Conservation (phyloP, 108 stramenopile genomes). For the Nitzschia palea region DNA sequence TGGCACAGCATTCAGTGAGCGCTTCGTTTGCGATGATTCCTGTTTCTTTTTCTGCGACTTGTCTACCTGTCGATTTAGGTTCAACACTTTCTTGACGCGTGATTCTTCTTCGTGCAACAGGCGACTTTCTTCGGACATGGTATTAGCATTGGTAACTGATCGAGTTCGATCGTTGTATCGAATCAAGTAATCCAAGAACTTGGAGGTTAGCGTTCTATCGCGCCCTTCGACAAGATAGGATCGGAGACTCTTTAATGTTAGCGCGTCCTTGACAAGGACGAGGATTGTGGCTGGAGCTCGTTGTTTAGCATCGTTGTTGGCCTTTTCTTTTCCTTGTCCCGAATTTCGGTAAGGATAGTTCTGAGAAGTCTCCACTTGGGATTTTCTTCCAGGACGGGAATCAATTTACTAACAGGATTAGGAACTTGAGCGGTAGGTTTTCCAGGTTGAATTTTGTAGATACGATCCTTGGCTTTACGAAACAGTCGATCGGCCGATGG, state of each 20-base stretch:
- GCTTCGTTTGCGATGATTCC: conserved; percentile 19
- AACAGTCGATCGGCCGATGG: conserved; percentile 88
- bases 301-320: background rate
- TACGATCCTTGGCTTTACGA: conserved; percentile 86
- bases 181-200: conserved; percentile 70
- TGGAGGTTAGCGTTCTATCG: conserved; percentile 44
- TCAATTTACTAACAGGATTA: conserved; percentile 52
- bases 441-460: conserved; percentile 57
- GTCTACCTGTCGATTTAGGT: conserved; percentile 20
- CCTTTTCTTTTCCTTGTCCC: conserved; percentile 33
- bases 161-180: conserved; percentile 64
- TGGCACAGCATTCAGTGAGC: conserved; percentile 53
- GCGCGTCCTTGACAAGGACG: conserved; percentile 91
- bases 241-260: conserved; percentile 65
- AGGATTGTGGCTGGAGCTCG: conserved; percentile 53
- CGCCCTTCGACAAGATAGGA: conserved; percentile 63
- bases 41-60: conserved; percentile 9
- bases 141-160: conserved; percentile 41
- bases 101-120: conserved; percentile 72
- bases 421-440: conserved; percentile 44
- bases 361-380: conserved; percentile 90
- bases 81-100: conserved; percentile 54
- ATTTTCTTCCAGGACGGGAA: conserved; percentile 85
- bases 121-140: conserved; percentile 65
- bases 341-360: conserved; percentile 86